phyloP scores from a whole-genome alignment of 2,329 filamentous ascomycete species.

The Pyricularia pennisetigena region DNA sequence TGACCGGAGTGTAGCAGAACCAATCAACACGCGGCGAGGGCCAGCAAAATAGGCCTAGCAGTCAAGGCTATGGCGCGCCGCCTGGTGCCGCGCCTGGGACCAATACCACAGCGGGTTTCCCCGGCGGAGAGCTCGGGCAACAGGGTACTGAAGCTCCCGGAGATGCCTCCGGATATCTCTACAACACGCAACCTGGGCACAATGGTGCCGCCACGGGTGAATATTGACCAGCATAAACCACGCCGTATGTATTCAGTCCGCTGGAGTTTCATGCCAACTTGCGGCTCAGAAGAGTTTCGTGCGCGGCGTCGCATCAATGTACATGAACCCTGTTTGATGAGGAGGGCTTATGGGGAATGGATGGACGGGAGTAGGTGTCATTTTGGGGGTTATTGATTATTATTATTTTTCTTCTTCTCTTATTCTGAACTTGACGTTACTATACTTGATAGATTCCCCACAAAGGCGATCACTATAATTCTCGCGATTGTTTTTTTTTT shows the following conservation, averaged over 20 bases:
- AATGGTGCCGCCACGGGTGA: constrained; percentile 47
- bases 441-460: constrained; percentile 1
- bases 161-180: constrained; percentile 37
- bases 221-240: constrained; percentile 28
- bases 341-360: not conserved
- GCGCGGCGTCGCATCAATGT: not conserved
- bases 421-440: not conserved
- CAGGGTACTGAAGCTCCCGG: constrained; percentile 32
- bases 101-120: constrained; percentile 31
- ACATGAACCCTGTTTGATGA: not conserved
- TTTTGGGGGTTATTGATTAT: not conserved
- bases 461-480: not conserved
- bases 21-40: constrained; percentile 63
- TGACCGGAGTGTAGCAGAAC: constrained; percentile 39
- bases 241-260: not conserved
- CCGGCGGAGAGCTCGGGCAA: constrained; percentile 31
- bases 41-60: constrained; percentile 38
- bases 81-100: constrained; percentile 27
- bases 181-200: constrained; percentile 42
- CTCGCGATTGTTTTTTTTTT: not conserved
- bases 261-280: not conserved
- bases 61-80: constrained; percentile 38
- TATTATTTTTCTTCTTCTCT: not conserved
- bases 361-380: not conserved
- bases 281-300: not conserved